Evolutionary conservation across 768 basidiomycete species (phyloP), one percentile per base, ranked within the genome.

Genomic region (Lactarius psammicola): DNA sequence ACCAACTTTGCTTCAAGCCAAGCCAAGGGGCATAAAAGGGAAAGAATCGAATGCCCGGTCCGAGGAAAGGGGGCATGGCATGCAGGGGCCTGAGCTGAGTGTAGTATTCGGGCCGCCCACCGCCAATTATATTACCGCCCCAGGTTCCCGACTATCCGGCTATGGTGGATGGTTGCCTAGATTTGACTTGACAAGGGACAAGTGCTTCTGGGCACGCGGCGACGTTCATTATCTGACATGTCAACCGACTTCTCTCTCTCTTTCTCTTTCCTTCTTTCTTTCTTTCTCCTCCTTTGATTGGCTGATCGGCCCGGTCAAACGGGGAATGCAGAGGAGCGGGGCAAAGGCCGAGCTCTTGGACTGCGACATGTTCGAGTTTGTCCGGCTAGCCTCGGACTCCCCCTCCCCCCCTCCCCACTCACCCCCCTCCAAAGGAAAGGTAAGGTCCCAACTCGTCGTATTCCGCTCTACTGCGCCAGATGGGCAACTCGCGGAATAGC

Each of bases 181-280:
- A 65, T 65, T 65, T 65, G 64, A 60, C 60, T 56, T 51, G 46
- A 49, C 44, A 6, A 49, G 36, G 56, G 64, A 56, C 59, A 61
- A 46, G 49, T 51, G 49, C 49, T 36, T 61, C 7, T 65, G 59
- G 30, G 34, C 49, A n/a, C 54, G 40, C 28, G n/a, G n/a, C 53
- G 59, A 55, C 33, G 31, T 55, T 31, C 44, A 46, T 34, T 30
- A 54, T 65, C 53, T 65, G 64, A 60, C 64, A 42, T 40, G 64
- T 46, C 36, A 56, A 65, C 49, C 23, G 26, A 51, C 49, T 42
- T 64, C 54, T 54, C 26, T 30, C 34, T 55, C 36, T 42, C 7
- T 28, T 20, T 46, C 34, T 26, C 59, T 60, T 15, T 33, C 30
- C 44, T 59, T 46, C 38, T 28, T 33, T 59, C 51, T 42, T 40